These are phyloP conservation scores for Boletus pseudopeckii DNA, from an alignment of 768 basidiomycete species.

Conservation along the genomic window DNA sequence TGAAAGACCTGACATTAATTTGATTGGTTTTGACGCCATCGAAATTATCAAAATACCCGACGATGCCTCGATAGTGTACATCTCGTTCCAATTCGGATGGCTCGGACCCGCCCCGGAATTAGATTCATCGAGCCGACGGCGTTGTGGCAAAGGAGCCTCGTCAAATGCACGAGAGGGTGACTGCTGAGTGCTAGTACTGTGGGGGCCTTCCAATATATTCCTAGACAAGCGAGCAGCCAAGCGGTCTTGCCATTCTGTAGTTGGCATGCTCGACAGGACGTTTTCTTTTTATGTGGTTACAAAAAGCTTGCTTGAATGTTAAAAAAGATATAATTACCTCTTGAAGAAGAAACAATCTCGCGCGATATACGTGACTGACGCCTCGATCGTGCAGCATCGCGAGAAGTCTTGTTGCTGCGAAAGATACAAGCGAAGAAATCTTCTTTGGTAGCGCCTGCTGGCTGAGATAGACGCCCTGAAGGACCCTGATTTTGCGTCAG, in stretches of 20 bases:
- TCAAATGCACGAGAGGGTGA: slow-evolving; percentile 28
- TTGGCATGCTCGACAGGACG: slow-evolving; percentile 59
- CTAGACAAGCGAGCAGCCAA: slow-evolving; percentile 54
- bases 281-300: slow-evolving; percentile 40
- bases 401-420: slow-evolving; percentile 50
- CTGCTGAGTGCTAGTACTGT: slow-evolving; percentile 2
- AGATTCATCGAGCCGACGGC: slow-evolving; percentile 41
- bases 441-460: slow-evolving; percentile 65
- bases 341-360: slow-evolving; percentile 74
- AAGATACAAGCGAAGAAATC: slow-evolving; percentile 76
- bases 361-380: slow-evolving; percentile 75
- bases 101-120: slow-evolving; percentile 8
- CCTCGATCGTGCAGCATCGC: slow-evolving; percentile 59
- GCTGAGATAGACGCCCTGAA: slow-evolving; percentile 59
- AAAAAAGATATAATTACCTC: slow-evolving; percentile 37
- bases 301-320: neutral
- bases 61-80: slow-evolving; percentile 54
- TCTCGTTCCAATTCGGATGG: slow-evolving; percentile 51
- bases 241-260: slow-evolving; percentile 76
- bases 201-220: slow-evolving; percentile 10
- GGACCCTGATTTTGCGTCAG: slow-evolving; percentile 51
- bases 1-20: slow-evolving; percentile 23
- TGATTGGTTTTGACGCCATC: neutral
- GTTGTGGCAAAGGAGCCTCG: slow-evolving; percentile 40
- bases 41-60: slow-evolving; percentile 25